Percentiles rank a stretch among this genome's conserved stretches.
These are phyloP conservation scores for Racocetra persica DNA, from an alignment of 371 early-diverging fungal genomes.

Conservation along the genomic window DNA sequence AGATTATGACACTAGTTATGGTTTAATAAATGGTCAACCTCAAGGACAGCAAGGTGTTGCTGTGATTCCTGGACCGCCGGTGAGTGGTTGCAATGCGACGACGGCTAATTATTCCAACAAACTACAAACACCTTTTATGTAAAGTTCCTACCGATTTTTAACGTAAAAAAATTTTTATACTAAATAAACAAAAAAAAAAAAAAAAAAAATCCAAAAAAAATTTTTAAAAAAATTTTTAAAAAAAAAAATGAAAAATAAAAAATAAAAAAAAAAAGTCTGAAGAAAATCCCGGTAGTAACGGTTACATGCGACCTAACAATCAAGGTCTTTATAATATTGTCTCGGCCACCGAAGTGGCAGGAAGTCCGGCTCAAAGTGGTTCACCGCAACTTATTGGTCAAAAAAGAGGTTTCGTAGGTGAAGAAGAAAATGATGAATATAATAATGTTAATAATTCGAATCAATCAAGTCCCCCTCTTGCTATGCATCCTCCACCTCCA, in stretches of 20 bases:
- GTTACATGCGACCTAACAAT: neutral
- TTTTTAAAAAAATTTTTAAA: too few relatives aligned
- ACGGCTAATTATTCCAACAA: conserved; percentile 19
- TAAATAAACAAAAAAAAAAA: too few relatives aligned
- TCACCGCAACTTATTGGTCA: conserved; percentile 42
- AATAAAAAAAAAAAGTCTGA: conserved; percentile 4
- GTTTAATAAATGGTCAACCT: conserved; percentile 37
- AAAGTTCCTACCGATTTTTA: too few relatives aligned
- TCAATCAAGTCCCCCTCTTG: conserved; percentile 39
- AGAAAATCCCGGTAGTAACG: conserved; percentile 27
- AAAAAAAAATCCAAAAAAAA: too few relatives aligned
- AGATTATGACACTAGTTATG: conserved; percentile 33
- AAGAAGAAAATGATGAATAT: conserved; percentile 35
- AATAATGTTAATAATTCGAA: conserved; percentile 22
- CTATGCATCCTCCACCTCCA: conserved; percentile 43
- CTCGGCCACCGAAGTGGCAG: conserved; percentile 30
- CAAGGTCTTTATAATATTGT: conserved; percentile 36
- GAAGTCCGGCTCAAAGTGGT: conserved; percentile 33
- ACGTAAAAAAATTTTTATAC: too few relatives aligned
- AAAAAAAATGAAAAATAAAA: too few relatives aligned
- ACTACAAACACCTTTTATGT: too few relatives aligned
- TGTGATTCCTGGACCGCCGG: conserved; percentile 24
- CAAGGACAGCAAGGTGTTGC: conserved; percentile 38
- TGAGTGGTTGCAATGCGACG: conserved; percentile 28
- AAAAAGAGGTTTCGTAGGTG: conserved; percentile 36